phyloP scores from a whole-genome alignment of 1,139 yeast genomes.

The Geotrichum candidum region DNA sequence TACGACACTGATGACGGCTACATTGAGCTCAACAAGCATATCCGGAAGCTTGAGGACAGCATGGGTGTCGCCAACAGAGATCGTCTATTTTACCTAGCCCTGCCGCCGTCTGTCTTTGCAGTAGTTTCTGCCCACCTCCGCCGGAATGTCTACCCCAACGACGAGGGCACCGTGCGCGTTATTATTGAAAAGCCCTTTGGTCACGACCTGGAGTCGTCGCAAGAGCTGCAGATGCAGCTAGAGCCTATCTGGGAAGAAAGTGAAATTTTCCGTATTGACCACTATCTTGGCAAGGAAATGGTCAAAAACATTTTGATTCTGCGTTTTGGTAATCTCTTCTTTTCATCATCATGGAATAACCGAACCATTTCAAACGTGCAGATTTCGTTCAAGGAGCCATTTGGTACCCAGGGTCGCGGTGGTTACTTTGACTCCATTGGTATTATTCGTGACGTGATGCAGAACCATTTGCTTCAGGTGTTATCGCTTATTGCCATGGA shows the following conservation, averaged over 20 bases:
- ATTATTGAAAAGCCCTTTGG: constrained; percentile 98
- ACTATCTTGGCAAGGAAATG: constrained; percentile 95
- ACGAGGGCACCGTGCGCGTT: constrained; percentile 65
- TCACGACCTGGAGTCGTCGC: constrained; percentile 72
- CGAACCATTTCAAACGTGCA: constrained; percentile 73
- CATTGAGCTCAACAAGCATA: constrained; percentile 46
- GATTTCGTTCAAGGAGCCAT: constrained; percentile 89
- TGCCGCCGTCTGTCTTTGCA: constrained; percentile 90
- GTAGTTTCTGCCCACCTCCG: constrained; percentile 71
- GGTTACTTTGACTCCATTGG: constrained; percentile 96
- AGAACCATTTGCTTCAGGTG: constrained; percentile 91
- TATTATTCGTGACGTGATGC: constrained; percentile 96
- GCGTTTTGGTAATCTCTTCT: constrained; percentile 83
- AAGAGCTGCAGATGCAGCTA: constrained; percentile 67
- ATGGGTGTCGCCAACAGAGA: constrained; percentile 37
- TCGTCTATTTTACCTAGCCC: constrained; percentile 83
- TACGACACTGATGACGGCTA: constrained; percentile 79
- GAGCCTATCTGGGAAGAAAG: constrained; percentile 87
- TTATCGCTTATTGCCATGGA: constrained; percentile 92
- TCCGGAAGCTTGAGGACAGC: constrained; percentile 54
- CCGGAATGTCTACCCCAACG: constrained; percentile 54
- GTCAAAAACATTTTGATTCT: constrained; percentile 86
- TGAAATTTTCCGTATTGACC: constrained; percentile 92
- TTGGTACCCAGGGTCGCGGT: constrained; percentile 98
- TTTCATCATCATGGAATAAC: constrained; percentile 82